Evolutionary conservation across 352 stramenopile species (phyloP).

Genomic region (Lagenidium giganteum): DNA sequence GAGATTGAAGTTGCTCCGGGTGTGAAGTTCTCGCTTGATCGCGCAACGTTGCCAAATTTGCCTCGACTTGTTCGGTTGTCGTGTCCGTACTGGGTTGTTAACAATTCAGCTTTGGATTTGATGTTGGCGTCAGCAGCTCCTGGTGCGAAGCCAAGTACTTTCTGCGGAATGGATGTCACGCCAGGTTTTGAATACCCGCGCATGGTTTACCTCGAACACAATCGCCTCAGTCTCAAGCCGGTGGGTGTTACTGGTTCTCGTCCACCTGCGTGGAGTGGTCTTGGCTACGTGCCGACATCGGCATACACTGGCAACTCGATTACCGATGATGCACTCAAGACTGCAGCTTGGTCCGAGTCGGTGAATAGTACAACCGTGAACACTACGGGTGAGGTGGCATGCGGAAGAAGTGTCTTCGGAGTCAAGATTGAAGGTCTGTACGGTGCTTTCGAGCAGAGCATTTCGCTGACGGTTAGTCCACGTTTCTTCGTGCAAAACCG

Average conservation of each 20-base stretch:
- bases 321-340: conserved; percentile 56
- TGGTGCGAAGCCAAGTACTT: conserved; percentile 42
- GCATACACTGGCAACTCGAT: conserved; percentile 42
- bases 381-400: conserved; percentile 72
- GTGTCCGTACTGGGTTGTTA: conserved; percentile 82
- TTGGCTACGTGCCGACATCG: conserved; percentile 47
- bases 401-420: conserved; percentile 64
- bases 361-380: conserved; percentile 86
- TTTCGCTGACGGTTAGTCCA: conserved; percentile 72
- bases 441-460: conserved; percentile 68
- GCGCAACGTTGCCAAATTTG: conserved; percentile 54
- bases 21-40: conserved; percentile 68
- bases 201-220: conserved; percentile 45
- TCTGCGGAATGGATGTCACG: conserved; percentile 34
- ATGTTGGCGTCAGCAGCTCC: conserved; percentile 44
- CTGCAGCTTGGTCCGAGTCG: conserved; percentile 69
- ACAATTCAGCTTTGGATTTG: conserved; percentile 76
- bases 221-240: conserved; percentile 73
- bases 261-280: conserved; percentile 47
- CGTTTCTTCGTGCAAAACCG: conserved; percentile 84
- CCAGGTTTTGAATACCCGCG: conserved; percentile 57
- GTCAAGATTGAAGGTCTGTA: conserved; percentile 83
- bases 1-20: conserved; percentile 39
- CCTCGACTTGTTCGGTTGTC: conserved; percentile 80
- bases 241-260: conserved; percentile 32